Conservation (phyloP, 495 filamentous ascomycete genomes). For the Annulohypoxylon maeteangense region DNA sequence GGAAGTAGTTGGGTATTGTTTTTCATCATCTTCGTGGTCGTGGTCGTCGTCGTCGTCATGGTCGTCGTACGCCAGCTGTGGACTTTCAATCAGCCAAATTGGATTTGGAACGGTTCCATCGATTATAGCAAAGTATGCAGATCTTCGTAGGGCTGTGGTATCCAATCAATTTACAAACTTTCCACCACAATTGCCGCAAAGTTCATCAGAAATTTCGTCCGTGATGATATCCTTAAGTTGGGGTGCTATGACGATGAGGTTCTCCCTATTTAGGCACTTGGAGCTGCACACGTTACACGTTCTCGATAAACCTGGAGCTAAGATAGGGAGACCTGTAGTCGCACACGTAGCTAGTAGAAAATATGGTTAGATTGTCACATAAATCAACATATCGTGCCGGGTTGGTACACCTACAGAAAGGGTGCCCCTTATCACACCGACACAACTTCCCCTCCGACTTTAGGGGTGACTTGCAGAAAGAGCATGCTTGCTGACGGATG, state of each 20-base stretch:
- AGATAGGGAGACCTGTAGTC: slow-evolving; percentile 55
- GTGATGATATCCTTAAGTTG: slow-evolving; percentile 46
- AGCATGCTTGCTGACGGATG: slow-evolving; percentile 47
- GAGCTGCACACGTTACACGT: slow-evolving; percentile 57
- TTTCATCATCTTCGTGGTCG: no score
- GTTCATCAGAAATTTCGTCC: slow-evolving; percentile 46
- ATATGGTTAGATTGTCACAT: neutral
- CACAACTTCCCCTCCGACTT: slow-evolving; percentile 17
- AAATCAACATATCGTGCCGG: neutral
- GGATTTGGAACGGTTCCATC: no score
- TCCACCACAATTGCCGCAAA: slow-evolving; percentile 58
- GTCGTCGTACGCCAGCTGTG: no score
- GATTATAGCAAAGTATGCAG: no score
- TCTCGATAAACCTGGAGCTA: slow-evolving; percentile 55
- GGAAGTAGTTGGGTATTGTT: no score
- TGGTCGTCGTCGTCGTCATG: no score
- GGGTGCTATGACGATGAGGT: slow-evolving; percentile 45
- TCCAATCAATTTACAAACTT: slow-evolving; percentile 59
- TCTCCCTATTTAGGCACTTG: slow-evolving; percentile 50
- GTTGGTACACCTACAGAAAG: slow-evolving; percentile 42
- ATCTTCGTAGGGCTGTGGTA: no score
- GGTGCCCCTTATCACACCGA: slow-evolving; percentile 45
- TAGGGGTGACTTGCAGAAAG: slow-evolving; percentile 50
- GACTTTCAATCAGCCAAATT: no score
- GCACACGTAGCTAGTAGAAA: slow-evolving; percentile 48